Conservation (phyloP, 176 grass and related monocot species). For the Cenchrus fungigraminus region DNA sequence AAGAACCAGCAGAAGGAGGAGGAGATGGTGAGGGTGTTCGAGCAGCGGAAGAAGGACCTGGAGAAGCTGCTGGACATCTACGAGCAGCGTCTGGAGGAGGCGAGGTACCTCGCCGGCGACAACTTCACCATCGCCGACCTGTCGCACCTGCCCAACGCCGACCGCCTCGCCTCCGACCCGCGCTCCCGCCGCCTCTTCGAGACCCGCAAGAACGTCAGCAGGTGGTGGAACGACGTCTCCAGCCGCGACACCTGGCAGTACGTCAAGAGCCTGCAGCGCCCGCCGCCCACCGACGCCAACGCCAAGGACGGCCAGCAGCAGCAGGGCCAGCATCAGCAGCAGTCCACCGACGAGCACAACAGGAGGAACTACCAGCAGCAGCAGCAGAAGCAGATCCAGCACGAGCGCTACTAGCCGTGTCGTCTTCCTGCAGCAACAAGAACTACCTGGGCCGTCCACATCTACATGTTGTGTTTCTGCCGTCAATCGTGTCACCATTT, state of each 20-base stretch:
- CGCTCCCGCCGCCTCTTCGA: constrained; percentile 59
- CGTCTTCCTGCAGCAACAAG: neutral
- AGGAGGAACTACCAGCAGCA: neutral
- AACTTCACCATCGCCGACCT: constrained; percentile 97
- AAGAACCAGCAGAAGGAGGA: constrained; percentile 26
- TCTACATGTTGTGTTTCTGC: neutral
- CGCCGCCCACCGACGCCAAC: constrained; percentile 27
- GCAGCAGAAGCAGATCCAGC: neutral
- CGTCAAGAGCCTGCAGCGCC: constrained; percentile 74
- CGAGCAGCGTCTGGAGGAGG: constrained; percentile 76
- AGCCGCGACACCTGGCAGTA: constrained; percentile 61
- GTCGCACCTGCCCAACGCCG: constrained; percentile 84
- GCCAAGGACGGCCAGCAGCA: neutral
- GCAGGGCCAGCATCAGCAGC: neutral
- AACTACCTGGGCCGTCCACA: neutral
- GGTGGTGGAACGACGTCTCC: constrained; percentile 79
- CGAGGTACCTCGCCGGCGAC: constrained; percentile 66
- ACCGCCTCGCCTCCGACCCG: constrained; percentile 55
- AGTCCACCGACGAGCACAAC: neutral
- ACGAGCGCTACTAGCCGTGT: neutral
- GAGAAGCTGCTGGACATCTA: constrained; percentile 84
- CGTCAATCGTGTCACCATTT: neutral
- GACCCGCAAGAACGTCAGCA: constrained; percentile 61
- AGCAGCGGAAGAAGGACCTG: constrained; percentile 68
- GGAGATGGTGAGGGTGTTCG: constrained; percentile 55